A percentile compares a stretch with the other conserved stretches of the same genome.
These are phyloP conservation scores for Thoreauomyces humboldtii DNA, from an alignment of 192 early-diverging fungal species.

Conservation along the genomic window DNA sequence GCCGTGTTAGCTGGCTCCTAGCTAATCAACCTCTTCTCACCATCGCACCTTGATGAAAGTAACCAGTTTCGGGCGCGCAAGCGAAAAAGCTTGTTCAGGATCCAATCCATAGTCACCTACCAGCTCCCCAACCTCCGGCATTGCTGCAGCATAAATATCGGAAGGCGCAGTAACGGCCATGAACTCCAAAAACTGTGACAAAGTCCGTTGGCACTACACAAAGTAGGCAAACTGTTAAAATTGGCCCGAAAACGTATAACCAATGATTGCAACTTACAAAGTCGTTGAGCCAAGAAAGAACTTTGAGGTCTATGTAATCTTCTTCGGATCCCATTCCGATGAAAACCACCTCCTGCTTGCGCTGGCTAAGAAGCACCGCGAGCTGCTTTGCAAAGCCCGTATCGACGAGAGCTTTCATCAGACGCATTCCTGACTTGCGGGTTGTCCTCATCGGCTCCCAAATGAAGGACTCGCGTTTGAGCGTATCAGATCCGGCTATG, in stretches of 20 bases:
- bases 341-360: constrained; percentile 47
- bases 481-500: constrained; percentile 58
- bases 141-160: constrained; percentile 41
- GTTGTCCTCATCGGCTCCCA: constrained; percentile 48
- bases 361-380: constrained; percentile 62
- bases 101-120: constrained; percentile 57
- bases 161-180: constrained; percentile 50
- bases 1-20: no score
- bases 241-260: constrained; percentile 6
- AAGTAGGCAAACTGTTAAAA: neutral
- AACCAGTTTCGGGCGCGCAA: constrained; percentile 59
- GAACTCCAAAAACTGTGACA: constrained; percentile 68
- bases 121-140: constrained; percentile 51
- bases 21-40: no score
- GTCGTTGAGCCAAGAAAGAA: constrained; percentile 60
- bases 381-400: constrained; percentile 53
- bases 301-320: constrained; percentile 49
- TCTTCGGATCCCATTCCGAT: constrained; percentile 12
- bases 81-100: constrained; percentile 60
- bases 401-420: constrained; percentile 57
- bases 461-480: constrained; percentile 56
- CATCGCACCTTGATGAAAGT: constrained; percentile 35
- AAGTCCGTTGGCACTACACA: constrained; percentile 47
- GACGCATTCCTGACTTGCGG: constrained; percentile 46
- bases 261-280: constrained; percentile 34